A percentile compares a stretch with the other conserved stretches of the same genome.
Evolutionary conservation across 1,284 basidiomycete genomes (phyloP).

Genomic region (Naganishia cerealis): DNA sequence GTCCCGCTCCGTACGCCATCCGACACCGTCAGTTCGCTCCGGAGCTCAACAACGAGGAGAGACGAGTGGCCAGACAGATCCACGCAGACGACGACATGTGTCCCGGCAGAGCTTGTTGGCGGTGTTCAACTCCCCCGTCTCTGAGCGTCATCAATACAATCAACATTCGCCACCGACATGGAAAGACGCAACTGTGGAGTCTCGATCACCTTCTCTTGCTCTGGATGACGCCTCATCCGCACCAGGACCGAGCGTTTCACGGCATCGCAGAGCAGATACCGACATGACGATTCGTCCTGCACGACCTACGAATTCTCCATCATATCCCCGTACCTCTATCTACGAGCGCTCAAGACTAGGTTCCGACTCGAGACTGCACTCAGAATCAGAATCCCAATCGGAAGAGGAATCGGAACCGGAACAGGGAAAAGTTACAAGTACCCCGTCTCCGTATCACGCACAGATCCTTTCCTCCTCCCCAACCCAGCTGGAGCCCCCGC

Average conservation of each 20-base stretch:
- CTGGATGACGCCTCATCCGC: neutral
- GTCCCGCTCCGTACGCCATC: neutral
- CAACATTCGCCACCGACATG: neutral
- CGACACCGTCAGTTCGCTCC: neutral
- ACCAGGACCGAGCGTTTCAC: neutral
- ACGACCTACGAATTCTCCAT: neutral
- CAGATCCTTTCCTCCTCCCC: slow-evolving; percentile 1
- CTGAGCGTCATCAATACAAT: neutral
- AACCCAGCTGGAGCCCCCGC: neutral
- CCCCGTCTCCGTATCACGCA: neutral
- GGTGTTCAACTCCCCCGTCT: slow-evolving; percentile 1
- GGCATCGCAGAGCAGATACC: neutral
- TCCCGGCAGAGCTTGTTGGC: slow-evolving; percentile 9
- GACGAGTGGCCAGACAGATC: neutral
- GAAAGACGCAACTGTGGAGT: neutral
- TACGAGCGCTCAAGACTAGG: neutral
- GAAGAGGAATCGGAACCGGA: neutral
- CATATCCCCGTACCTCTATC: neutral
- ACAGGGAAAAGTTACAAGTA: neutral
- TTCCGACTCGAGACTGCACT: too few relatives aligned
- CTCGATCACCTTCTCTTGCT: neutral
- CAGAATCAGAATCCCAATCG: neutral
- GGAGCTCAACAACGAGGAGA: neutral
- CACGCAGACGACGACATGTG: neutral
- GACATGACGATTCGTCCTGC: slow-evolving; percentile 4